phyloP scores from a whole-genome alignment of 805 yeast species.

The Nakazawaea pomicola region DNA sequence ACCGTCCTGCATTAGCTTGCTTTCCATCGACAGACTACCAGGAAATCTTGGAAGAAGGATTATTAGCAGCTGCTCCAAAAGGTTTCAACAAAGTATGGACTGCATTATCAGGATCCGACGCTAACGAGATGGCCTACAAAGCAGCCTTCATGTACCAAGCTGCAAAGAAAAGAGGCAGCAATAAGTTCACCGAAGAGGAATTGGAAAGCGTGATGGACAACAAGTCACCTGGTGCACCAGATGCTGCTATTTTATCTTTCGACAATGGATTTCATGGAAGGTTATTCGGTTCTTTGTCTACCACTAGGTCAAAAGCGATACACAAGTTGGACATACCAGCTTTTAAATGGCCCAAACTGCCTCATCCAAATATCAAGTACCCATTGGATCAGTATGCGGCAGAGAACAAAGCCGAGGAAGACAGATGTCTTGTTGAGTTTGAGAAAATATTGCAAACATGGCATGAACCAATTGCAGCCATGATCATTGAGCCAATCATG shows the following conservation, averaged over 20 bases:
- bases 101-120: constrained; percentile 62
- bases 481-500: constrained; percentile 58
- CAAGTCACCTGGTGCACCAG: constrained; percentile 48
- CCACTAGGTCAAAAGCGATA: constrained; percentile 51
- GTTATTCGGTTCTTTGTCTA: constrained; percentile 49
- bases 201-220: constrained; percentile 41
- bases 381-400: constrained; percentile 67
- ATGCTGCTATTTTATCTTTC: constrained; percentile 48
- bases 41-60: constrained; percentile 36
- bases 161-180: constrained; percentile 44
- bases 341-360: constrained; percentile 52
- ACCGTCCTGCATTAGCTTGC: constrained; percentile 65
- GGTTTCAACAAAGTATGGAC: constrained; percentile 60
- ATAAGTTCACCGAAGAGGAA: constrained; percentile 41
- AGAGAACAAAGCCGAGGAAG: constrained; percentile 45
- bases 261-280: constrained; percentile 54
- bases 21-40: constrained; percentile 56
- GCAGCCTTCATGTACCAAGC: constrained; percentile 67
- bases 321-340: constrained; percentile 59
- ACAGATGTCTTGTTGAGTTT: constrained; percentile 35
- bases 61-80: constrained; percentile 59
- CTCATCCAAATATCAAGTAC: constrained; percentile 76
- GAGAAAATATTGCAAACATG: constrained; percentile 34
- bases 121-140: constrained; percentile 66
- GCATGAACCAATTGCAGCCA: constrained; percentile 44